Percentiles rank a stretch among this genome's conserved stretches.
Evolutionary conservation across 495 filamentous ascomycete genomes (phyloP).

Genomic region (Xylaria telfairii): DNA sequence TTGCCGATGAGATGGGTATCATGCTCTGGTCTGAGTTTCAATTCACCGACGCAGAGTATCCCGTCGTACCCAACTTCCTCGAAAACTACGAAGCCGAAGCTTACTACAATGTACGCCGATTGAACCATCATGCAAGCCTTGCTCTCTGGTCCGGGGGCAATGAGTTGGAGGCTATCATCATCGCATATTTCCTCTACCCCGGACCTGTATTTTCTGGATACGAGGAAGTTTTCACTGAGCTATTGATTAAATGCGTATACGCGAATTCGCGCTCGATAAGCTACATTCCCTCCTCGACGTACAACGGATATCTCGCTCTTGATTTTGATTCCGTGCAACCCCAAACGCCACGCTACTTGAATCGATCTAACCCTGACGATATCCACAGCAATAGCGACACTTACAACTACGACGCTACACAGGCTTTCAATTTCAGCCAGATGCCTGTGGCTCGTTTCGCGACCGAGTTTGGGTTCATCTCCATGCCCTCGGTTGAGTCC

Average conservation of each 20-base stretch:
- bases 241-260: slow-evolving; percentile 66
- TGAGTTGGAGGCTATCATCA: slow-evolving; percentile 62
- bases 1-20: slow-evolving; percentile 70
- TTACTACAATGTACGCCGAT: slow-evolving; percentile 65
- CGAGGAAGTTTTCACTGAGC: slow-evolving; percentile 66
- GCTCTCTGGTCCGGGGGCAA: slow-evolving; percentile 73
- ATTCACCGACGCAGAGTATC: slow-evolving; percentile 70
- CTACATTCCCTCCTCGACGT: slow-evolving; percentile 71
- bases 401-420: slow-evolving; percentile 67
- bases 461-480: slow-evolving; percentile 72
- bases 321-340: slow-evolving; percentile 63
- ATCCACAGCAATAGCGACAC: slow-evolving; percentile 74
- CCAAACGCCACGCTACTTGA: slow-evolving; percentile 66
- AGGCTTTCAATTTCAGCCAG: slow-evolving; percentile 61
- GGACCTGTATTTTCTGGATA: slow-evolving; percentile 41
- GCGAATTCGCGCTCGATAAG: slow-evolving; percentile 69
- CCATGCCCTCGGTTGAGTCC: slow-evolving; percentile 68
- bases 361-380: slow-evolving; percentile 55
- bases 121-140: slow-evolving; percentile 73
- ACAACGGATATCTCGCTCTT: slow-evolving; percentile 65
- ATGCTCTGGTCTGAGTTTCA: slow-evolving; percentile 73
- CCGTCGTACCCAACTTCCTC: slow-evolving; percentile 60
- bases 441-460: slow-evolving; percentile 71
- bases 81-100: slow-evolving; percentile 65
- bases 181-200: slow-evolving; percentile 55